Base-by-base conservation (phyloP, 2,329 filamentous ascomycete species). In the Sporothrix pallida region DNA sequence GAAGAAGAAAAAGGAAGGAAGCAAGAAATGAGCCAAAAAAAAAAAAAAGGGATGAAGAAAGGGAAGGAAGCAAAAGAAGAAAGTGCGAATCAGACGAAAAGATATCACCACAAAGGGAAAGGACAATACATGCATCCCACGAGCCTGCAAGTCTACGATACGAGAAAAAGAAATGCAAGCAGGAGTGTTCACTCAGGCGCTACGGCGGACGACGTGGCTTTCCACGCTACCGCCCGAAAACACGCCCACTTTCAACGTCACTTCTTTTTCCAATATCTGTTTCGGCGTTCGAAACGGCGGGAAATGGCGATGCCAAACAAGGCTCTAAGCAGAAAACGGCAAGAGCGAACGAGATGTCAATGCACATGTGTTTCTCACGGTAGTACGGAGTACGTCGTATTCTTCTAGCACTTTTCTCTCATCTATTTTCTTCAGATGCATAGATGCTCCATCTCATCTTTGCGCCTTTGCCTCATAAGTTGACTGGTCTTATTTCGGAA, bases 281-380 rank as follows among this genome's bases (percentile, higher is more conserved):
- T 56, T 56, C n/a, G 20, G 52, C 52, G 52, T 56, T 56, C 52
- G 31, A 44, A 46, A 65, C 17, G n/a, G 62, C 42, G n/a, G 42
- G 15, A 48, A 37, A 50, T 6, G 62, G 42, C 3, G 26, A 42
- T 17, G 13, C 23, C 6, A 17, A 26, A 68, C 10, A 68, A 48
- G 31, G 31, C 37, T 48, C 62, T 48, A 50, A 31, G 12, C 63
- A 68, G 63, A 68, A 68, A 68, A 68, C 63, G 63, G 63, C 44
- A 65, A 37, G 31, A 37, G 6, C 20, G 60, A n/a, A 23, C 50
- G 20, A 31, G 31, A 37, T 37, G 7, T 37, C 4, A 37, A 37
- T 37, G 54, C 54, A 58, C 23, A 15, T 58, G 23, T 37, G 31
- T 37, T 37, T 17, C 60, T 44, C 37, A 46, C 37, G 54, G 54